These are phyloP conservation scores for Phytopythium oedochilum DNA, from an alignment of 352 stramenopile genomes.

Conservation along the genomic window DNA sequence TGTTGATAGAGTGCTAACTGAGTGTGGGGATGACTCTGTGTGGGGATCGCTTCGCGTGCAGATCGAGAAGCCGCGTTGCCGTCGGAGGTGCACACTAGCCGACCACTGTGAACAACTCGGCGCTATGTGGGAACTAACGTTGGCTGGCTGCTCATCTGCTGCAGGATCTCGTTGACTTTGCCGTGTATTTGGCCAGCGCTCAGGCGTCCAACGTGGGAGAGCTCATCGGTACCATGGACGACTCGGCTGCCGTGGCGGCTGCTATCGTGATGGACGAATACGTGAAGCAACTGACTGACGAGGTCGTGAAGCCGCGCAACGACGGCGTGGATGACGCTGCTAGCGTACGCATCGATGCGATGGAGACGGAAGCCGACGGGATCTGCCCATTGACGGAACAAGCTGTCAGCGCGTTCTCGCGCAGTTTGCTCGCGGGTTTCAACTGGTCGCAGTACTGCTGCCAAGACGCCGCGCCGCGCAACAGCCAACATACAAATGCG, in stretches of 20 bases:
- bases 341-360: neutral
- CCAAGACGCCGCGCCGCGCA: slow-evolving; percentile 5
- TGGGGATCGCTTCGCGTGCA: slow-evolving; percentile 11
- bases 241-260: slow-evolving; percentile 59
- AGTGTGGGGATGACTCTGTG: too few relatives aligned
- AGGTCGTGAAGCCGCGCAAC: slow-evolving; percentile 6
- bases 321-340: neutral
- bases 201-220: slow-evolving; percentile 56
- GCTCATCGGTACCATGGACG: slow-evolving; percentile 75
- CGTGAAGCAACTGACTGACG: slow-evolving; percentile 50
- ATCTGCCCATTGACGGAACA: slow-evolving; percentile 1
- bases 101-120: neutral
- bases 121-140: too few relatives aligned
- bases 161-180: slow-evolving; percentile 67
- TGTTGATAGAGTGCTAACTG: too few relatives aligned
- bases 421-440: slow-evolving; percentile 30
- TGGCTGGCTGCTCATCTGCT: slow-evolving; percentile 3
- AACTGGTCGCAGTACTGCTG: slow-evolving; percentile 35
- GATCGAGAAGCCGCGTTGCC: slow-evolving; percentile 39
- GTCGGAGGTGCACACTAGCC: slow-evolving; percentile 35
- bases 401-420: slow-evolving; percentile 7
- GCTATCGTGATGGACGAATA: slow-evolving; percentile 82
- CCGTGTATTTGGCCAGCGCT: slow-evolving; percentile 60
- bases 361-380: neutral
- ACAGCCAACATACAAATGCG: neutral